phyloP scores from a whole-genome alignment of 2,329 filamentous ascomycete species.

The Colletotrichum magnum region DNA sequence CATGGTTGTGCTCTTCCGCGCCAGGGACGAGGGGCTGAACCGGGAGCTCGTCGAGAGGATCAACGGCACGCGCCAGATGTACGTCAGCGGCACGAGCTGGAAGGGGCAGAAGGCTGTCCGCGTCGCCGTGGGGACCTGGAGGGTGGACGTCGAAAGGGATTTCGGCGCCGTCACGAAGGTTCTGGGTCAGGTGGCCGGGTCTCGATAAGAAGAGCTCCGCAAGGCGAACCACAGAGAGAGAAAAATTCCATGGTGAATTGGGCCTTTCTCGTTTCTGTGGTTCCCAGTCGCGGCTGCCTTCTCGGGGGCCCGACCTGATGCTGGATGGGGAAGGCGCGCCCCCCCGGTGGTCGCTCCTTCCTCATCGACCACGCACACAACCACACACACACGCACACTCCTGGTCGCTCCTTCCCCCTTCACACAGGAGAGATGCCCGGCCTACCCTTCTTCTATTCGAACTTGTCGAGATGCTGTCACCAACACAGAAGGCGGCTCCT shows the following conservation, averaged over 20 bases:
- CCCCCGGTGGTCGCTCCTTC: slow-evolving; percentile 6
- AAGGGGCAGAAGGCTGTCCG: slow-evolving; percentile 79
- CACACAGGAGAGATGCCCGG: background rate
- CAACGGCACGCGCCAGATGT: slow-evolving; percentile 81
- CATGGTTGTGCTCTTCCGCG: slow-evolving; percentile 80
- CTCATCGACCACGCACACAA: background rate
- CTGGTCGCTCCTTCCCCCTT: slow-evolving; percentile 1
- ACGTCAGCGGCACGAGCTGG: slow-evolving; percentile 88
- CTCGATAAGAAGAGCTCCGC: background rate
- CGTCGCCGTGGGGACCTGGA: slow-evolving; percentile 91
- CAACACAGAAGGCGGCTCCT: background rate
- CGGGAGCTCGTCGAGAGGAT: slow-evolving; percentile 76
- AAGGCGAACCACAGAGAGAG: too few species aligned
- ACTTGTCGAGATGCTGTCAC: background rate
- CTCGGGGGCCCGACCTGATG: too few species aligned
- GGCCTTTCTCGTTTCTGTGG: too few species aligned
- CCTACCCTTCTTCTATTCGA: background rate
- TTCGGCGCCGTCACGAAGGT: slow-evolving; percentile 75
- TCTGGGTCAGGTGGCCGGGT: slow-evolving; percentile 64
- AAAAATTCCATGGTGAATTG: too few species aligned
- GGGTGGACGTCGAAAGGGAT: slow-evolving; percentile 78
- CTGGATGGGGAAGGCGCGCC: too few species aligned
- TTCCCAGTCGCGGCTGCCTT: too few species aligned
- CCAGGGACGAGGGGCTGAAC: slow-evolving; percentile 75
- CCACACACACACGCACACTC: background rate